These are phyloP conservation scores for Botrytis galanthina DNA, from an alignment of 2,329 filamentous ascomycete species.

Conservation along the genomic window DNA sequence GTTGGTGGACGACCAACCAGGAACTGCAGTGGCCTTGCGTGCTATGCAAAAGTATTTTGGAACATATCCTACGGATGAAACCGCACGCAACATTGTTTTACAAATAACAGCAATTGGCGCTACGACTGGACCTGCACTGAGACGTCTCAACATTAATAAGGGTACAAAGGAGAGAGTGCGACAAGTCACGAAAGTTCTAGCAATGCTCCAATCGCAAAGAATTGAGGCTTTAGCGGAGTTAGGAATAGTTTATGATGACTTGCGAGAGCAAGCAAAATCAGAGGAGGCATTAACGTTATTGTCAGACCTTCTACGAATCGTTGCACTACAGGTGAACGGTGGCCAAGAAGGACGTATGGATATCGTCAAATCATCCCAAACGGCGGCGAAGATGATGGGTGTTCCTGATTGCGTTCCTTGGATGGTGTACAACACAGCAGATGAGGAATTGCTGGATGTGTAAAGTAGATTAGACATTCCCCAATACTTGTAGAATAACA, in stretches of 20 bases:
- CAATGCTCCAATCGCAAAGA: slow-evolving; percentile 41
- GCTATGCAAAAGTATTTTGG: slow-evolving; percentile 45
- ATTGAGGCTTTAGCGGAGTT: slow-evolving; percentile 29
- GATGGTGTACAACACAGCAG: slow-evolving; percentile 19
- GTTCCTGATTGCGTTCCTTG: slow-evolving; percentile 29
- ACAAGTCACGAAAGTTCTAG: slow-evolving; percentile 45
- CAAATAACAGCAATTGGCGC: slow-evolving; percentile 45
- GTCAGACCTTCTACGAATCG: slow-evolving; percentile 34
- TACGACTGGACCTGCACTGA: slow-evolving; percentile 35
- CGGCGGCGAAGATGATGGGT: slow-evolving; percentile 30
- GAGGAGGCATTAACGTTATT: slow-evolving; percentile 37
- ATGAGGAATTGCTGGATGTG: background rate
- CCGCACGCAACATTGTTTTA: slow-evolving; percentile 47
- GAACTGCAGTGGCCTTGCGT: slow-evolving; percentile 49
- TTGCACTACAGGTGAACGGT: slow-evolving; percentile 18
- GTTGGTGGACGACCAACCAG: slow-evolving; percentile 47
- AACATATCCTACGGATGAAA: slow-evolving; percentile 46
- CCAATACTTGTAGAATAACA: slow-evolving; percentile 17
- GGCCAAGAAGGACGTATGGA: background rate
- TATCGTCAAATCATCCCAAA: slow-evolving; percentile 18
- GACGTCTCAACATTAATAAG: slow-evolving; percentile 40
- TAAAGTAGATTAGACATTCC: background rate
- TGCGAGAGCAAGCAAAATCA: slow-evolving; percentile 31
- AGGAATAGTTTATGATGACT: slow-evolving; percentile 33
- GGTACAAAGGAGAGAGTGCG: slow-evolving; percentile 46